Percentiles rank a stretch among this genome's conserved stretches.
Evolutionary conservation across 2,329 filamentous ascomycete genomes (phyloP).

Genomic region (Phialemonium atrogriseum): DNA sequence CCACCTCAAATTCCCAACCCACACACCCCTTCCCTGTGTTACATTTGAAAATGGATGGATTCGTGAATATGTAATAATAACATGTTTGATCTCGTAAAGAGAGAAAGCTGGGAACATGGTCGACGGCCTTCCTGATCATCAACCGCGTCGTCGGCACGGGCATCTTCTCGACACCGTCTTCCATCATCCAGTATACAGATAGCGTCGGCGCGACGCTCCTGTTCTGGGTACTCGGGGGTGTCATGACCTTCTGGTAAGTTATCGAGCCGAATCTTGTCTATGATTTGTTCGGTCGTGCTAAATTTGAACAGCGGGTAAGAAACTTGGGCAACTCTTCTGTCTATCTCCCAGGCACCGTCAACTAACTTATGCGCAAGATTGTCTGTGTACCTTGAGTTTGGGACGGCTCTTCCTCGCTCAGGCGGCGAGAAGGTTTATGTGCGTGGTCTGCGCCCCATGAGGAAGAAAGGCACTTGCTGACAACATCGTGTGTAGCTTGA

Average conservation of each 20-base stretch:
- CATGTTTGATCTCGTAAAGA: constrained; percentile 7
- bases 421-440: constrained; percentile 35
- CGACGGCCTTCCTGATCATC: constrained; percentile 33
- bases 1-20: too few relatives aligned
- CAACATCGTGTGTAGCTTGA: constrained; percentile 11
- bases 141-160: constrained; percentile 40
- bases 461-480: too few relatives aligned
- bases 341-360: too few relatives aligned
- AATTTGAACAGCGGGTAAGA: constrained; percentile 14
- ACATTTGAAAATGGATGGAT: too few relatives aligned
- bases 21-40: too few relatives aligned
- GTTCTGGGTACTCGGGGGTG: constrained; percentile 38
- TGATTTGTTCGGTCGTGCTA: too few relatives aligned
- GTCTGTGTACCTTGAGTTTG: constrained; percentile 38
- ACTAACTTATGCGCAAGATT: constrained; percentile 11
- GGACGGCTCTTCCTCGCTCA: constrained; percentile 34
- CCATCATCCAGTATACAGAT: constrained; percentile 31
- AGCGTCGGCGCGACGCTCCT: constrained; percentile 37
- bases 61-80: constrained; percentile 1
- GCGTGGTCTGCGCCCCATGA: constrained; percentile 12
- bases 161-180: constrained; percentile 38
- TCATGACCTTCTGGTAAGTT: constrained; percentile 36
- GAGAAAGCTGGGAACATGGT: constrained; percentile 20
- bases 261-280: constrained; percentile 15
- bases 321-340: neutral